Evolutionary conservation across 2,329 filamentous ascomycete species (phyloP).

Genomic region (Zymoseptoria tritici): DNA sequence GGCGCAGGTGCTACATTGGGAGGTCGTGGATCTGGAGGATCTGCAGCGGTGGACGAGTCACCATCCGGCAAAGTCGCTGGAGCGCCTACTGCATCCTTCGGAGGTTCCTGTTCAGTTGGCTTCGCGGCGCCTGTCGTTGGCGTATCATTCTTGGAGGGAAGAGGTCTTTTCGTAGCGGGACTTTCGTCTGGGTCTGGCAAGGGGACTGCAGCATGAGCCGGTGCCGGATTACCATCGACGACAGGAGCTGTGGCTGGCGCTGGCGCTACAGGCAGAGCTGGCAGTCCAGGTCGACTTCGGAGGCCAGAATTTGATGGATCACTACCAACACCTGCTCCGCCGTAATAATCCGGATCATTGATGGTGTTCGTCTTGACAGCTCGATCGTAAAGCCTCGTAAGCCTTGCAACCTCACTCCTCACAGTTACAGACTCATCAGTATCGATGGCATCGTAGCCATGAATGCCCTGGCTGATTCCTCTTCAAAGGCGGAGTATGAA

Average conservation of each 20-base stretch:
- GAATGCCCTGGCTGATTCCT: conserved; percentile 35
- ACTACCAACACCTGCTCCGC: conserved; percentile 20
- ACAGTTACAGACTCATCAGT: conserved; percentile 39
- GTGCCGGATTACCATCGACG: not conserved
- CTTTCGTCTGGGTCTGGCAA: conserved; percentile 24
- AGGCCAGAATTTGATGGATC: conserved; percentile 21
- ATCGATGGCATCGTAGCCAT: conserved; percentile 42
- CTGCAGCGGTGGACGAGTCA: not conserved
- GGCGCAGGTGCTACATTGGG: not conserved
- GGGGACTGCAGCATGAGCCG: not conserved
- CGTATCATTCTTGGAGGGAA: conserved; percentile 4
- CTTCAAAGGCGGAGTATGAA: conserved; percentile 4
- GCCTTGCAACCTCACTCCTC: conserved; percentile 29
- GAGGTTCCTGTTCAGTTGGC: not conserved
- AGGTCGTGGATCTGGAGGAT: not conserved
- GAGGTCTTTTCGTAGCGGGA: conserved; percentile 19
- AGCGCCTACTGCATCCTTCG: not conserved
- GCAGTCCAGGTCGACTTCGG: conserved; percentile 13
- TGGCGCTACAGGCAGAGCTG: conserved; percentile 7
- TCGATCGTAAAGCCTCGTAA: conserved; percentile 33
- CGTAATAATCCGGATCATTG: conserved; percentile 36
- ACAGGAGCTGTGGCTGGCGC: conserved; percentile 8
- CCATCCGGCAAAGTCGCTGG: not conserved
- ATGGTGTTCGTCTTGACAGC: conserved; percentile 33
- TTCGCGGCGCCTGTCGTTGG: not conserved